Conservation (phyloP, 106 monocot genomes). For the Hemerocallis citrina region DNA sequence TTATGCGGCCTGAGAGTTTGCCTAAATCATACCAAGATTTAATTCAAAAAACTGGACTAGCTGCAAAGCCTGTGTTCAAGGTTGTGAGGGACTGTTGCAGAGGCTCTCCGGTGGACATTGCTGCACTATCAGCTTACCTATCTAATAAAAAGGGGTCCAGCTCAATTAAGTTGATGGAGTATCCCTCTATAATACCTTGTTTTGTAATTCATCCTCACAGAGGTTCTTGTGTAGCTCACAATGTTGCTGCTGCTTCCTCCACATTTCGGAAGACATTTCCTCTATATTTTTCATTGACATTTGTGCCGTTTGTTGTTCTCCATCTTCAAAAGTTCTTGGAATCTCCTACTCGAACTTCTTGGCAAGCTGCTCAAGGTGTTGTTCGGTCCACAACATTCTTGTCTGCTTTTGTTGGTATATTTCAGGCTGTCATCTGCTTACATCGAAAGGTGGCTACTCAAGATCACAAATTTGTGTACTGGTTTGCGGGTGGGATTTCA, state of each 20-base stretch:
- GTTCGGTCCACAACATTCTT: slow-evolving; percentile 81
- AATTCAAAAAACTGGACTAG: slow-evolving; percentile 90
- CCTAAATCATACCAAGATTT: slow-evolving; percentile 93
- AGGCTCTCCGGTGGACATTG: slow-evolving; percentile 56
- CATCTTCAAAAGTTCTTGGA: slow-evolving; percentile 88
- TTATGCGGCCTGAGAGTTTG: slow-evolving; percentile 90
- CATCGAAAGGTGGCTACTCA: slow-evolving; percentile 77
- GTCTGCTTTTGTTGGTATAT: slow-evolving; percentile 83
- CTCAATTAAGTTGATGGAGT: slow-evolving; percentile 29
- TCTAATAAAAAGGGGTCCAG: slow-evolving; percentile 34
- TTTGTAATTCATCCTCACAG: slow-evolving; percentile 77
- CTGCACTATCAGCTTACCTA: slow-evolving; percentile 56
- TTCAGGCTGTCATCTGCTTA: slow-evolving; percentile 80
- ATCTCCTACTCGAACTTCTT: slow-evolving; percentile 55
- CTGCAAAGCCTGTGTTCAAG: slow-evolving; percentile 73
- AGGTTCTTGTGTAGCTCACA: slow-evolving; percentile 58
- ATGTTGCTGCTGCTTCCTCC: slow-evolving; percentile 41
- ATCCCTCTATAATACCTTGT: slow-evolving; percentile 76
- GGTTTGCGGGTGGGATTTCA: slow-evolving; percentile 72
- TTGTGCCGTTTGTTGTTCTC: slow-evolving; percentile 90
- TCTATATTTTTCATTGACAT: slow-evolving; percentile 85
- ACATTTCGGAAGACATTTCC: slow-evolving; percentile 92
- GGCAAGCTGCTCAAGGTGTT: slow-evolving; percentile 71
- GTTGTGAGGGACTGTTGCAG: slow-evolving; percentile 83
- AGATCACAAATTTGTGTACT: slow-evolving; percentile 83